A percentile compares a stretch with the other conserved stretches of the same genome.
Evolutionary conservation across 2,329 filamentous ascomycete species (phyloP).

Genomic region (Verticillium dahliae): DNA sequence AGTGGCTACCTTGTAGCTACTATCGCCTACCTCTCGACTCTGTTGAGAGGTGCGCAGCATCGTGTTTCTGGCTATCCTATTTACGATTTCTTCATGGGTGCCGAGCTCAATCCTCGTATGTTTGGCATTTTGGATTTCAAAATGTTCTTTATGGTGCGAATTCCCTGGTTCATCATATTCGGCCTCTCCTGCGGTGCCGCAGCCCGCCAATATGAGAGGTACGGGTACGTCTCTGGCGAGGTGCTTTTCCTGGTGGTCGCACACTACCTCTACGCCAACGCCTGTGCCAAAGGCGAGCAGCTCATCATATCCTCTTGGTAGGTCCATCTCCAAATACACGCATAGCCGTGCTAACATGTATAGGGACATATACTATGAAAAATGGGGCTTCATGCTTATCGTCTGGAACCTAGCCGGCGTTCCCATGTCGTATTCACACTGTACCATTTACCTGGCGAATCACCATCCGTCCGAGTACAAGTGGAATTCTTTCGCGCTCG

Average conservation of each 20-base stretch:
- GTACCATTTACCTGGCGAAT: conserved; percentile 82
- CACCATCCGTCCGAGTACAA: conserved; percentile 71
- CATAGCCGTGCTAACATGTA: too few relatives aligned
- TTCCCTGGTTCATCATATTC: conserved; percentile 89
- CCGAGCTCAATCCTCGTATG: conserved; percentile 81
- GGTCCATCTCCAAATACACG: too few relatives aligned
- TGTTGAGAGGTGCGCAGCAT: conserved; percentile 74
- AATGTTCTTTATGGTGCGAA: conserved; percentile 92
- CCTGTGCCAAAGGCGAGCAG: conserved; percentile 87
- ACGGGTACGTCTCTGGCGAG: conserved; percentile 82
- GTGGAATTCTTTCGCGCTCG: conserved; percentile 66
- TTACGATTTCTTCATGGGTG: conserved; percentile 93
- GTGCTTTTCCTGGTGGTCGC: conserved; percentile 80
- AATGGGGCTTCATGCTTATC: conserved; percentile 96
- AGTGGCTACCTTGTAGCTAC: conserved; percentile 81
- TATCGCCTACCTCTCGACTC: conserved; percentile 79
- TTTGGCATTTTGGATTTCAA: conserved; percentile 87
- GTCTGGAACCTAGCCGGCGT: conserved; percentile 96
- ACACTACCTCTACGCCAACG: conserved; percentile 87
- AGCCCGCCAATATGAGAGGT: conserved; percentile 74
- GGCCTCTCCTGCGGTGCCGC: conserved; percentile 70
- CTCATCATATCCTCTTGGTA: conserved; percentile 76
- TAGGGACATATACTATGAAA: conserved; percentile 79
- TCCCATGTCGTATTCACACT: conserved; percentile 87
- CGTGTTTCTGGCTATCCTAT: conserved; percentile 83